These are phyloP conservation scores for Eimeria sp. DNA, from an alignment of 169 alveolate species.

Conservation along the genomic window DNA sequence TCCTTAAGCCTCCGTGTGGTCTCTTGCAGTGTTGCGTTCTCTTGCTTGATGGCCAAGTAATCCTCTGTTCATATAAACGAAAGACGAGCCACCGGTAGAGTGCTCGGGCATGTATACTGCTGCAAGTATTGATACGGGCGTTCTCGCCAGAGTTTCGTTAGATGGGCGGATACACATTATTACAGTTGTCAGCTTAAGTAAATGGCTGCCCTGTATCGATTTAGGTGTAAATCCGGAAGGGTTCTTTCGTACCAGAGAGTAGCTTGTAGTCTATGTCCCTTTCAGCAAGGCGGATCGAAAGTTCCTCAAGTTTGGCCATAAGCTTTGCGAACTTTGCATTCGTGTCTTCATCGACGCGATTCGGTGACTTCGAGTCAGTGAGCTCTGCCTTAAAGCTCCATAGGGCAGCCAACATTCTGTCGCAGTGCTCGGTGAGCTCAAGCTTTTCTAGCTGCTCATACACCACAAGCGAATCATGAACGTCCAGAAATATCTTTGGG, in stretches of 20 bases:
- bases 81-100: not conserved
- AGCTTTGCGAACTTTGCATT: constrained; percentile 88
- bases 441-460: constrained; percentile 85
- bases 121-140: not conserved
- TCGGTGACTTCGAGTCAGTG: constrained; percentile 82
- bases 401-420: constrained; percentile 86
- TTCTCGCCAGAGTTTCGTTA: not conserved
- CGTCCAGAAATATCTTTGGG: not conserved
- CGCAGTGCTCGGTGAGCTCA: constrained; percentile 88
- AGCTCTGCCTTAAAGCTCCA: constrained; percentile 86
- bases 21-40: constrained; percentile 66
- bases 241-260: constrained; percentile 78
- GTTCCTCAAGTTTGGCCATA: constrained; percentile 88
- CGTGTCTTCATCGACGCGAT: constrained; percentile 87
- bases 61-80: constrained; percentile 43
- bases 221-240: too few relatives aligned
- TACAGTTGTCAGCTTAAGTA: too few relatives aligned
- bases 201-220: too few relatives aligned
- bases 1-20: constrained; percentile 61
- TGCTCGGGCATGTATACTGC: not conserved
- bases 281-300: constrained; percentile 87
- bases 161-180: not conserved
- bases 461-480: not conserved
- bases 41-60: constrained; percentile 36
- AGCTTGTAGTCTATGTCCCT: constrained; percentile 87